Conservation (phyloP, 108 stramenopile species). For the Skeletonema marinoi region DNA sequence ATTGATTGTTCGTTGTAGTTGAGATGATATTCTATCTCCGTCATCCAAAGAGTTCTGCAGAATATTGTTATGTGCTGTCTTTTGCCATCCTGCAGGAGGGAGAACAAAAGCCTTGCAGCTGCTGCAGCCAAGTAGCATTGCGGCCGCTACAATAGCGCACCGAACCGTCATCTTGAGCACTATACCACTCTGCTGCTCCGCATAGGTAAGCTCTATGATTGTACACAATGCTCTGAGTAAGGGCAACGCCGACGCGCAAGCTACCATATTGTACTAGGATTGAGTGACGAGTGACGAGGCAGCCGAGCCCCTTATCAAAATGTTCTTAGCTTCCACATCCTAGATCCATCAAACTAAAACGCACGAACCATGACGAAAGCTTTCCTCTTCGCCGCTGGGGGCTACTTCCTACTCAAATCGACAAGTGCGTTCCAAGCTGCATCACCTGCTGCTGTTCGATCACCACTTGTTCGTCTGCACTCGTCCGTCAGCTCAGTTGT, state of each 20-base stretch:
- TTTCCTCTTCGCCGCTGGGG: not conserved
- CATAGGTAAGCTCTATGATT: too few relatives aligned
- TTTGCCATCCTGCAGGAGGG: not conserved
- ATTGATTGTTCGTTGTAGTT: not conserved
- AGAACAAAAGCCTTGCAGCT: not conserved
- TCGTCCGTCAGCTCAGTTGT: not conserved
- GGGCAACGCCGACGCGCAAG: too few relatives aligned
- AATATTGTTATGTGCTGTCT: not conserved
- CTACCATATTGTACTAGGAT: too few relatives aligned
- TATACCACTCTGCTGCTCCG: not conserved
- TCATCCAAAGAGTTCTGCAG: not conserved
- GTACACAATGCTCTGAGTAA: too few relatives aligned
- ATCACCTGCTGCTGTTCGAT: not conserved
- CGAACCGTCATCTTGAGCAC: not conserved
- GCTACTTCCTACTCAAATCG: not conserved
- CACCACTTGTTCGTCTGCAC: not conserved
- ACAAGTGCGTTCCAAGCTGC: not conserved
- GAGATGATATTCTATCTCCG: not conserved
- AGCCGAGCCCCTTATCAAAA: too few relatives aligned
- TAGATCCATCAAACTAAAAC: too few relatives aligned
- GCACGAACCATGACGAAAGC: not conserved
- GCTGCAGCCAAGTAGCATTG: not conserved
- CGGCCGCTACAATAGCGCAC: not conserved
- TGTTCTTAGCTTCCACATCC: too few relatives aligned
- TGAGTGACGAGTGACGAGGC: too few relatives aligned